Conservation (phyloP, 768 basidiomycete species). For the Megacollybia marginata region DNA sequence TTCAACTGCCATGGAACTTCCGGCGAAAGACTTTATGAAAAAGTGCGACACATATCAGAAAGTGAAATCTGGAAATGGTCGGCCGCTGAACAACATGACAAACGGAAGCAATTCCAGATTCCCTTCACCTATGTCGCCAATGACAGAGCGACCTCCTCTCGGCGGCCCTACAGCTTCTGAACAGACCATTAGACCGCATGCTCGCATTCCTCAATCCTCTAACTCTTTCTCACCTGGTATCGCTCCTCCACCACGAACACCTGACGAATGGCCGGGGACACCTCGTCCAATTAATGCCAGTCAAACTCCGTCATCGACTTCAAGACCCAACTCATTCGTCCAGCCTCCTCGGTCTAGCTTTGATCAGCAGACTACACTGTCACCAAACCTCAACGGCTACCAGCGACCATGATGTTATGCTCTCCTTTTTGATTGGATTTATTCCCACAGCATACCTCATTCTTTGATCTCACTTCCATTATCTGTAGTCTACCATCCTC, state of each 20-base stretch:
- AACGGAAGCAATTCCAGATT: slow-evolving; percentile 31
- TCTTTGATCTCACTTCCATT: slow-evolving; percentile 27
- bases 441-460: slow-evolving; percentile 1
- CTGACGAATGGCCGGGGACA: slow-evolving; percentile 35
- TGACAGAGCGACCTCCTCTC: slow-evolving; percentile 40
- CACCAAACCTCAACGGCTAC: slow-evolving; percentile 40
- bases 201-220: slow-evolving; percentile 35
- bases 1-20: slow-evolving; percentile 77
- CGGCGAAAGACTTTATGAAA: slow-evolving; percentile 92
- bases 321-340: slow-evolving; percentile 47
- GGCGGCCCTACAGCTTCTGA: slow-evolving; percentile 33
- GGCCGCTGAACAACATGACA: slow-evolving; percentile 31
- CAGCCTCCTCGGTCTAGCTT: slow-evolving; percentile 32
- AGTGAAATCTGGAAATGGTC: slow-evolving; percentile 55
- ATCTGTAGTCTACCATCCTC: slow-evolving; percentile 56
- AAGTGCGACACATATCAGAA: slow-evolving; percentile 90
- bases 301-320: slow-evolving; percentile 25
- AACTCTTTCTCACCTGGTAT: slow-evolving; percentile 31
- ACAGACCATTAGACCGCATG: slow-evolving; percentile 31
- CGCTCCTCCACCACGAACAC: slow-evolving; percentile 38
- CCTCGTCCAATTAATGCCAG: slow-evolving; percentile 31
- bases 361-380: slow-evolving; percentile 27
- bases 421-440: slow-evolving; percentile 2
- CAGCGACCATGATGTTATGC: slow-evolving; percentile 37
- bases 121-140: slow-evolving; percentile 27